Evolutionary conservation across 2,329 filamentous ascomycete genomes (phyloP).

Genomic region (Aureobasidium sp.): DNA sequence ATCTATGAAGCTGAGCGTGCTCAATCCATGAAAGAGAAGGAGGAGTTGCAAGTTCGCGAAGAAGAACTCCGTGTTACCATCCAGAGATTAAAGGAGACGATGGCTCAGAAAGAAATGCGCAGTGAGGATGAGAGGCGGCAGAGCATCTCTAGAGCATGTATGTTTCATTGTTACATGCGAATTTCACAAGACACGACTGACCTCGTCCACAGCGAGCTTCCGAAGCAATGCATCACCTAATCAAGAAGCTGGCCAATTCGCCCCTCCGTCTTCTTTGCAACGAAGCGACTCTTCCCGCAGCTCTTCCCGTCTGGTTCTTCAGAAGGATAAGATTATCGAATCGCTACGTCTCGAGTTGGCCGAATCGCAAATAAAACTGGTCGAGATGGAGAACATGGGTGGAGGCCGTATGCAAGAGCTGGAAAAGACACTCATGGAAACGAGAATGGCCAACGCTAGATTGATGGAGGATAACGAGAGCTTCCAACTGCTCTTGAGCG

Average conservation of each 20-base stretch:
- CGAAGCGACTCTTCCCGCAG: slow-evolving; percentile 68
- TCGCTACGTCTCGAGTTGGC: slow-evolving; percentile 85
- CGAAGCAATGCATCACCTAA: slow-evolving; percentile 51
- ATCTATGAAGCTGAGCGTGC: slow-evolving; percentile 88
- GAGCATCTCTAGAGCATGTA: slow-evolving; percentile 36
- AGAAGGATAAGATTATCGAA: slow-evolving; percentile 96
- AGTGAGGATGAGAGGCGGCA: slow-evolving; percentile 46
- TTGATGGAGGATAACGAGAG: slow-evolving; percentile 99
- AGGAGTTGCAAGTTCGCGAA: slow-evolving; percentile 74
- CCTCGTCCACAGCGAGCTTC: slow-evolving; percentile 30
- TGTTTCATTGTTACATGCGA: neutral
- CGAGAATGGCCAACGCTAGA: slow-evolving; percentile 89
- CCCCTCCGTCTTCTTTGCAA: slow-evolving; percentile 74
- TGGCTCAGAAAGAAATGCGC: slow-evolving; percentile 64
- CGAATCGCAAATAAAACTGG: slow-evolving; percentile 89
- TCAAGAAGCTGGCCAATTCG: slow-evolving; percentile 71
- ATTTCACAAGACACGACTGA: slow-evolving; percentile 19
- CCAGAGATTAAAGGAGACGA: slow-evolving; percentile 81
- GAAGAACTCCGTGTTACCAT: slow-evolving; percentile 88
- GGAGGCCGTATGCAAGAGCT: slow-evolving; percentile 81
- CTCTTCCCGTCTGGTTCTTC: slow-evolving; percentile 80
- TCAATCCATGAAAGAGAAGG: slow-evolving; percentile 83
- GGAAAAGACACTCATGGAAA: slow-evolving; percentile 84
- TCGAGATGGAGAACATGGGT: slow-evolving; percentile 88
- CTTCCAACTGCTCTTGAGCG: slow-evolving; percentile 88